Base-by-base conservation (phyloP, 2,329 filamentous ascomycete genomes). In the Stenocarpella maydis region DNA sequence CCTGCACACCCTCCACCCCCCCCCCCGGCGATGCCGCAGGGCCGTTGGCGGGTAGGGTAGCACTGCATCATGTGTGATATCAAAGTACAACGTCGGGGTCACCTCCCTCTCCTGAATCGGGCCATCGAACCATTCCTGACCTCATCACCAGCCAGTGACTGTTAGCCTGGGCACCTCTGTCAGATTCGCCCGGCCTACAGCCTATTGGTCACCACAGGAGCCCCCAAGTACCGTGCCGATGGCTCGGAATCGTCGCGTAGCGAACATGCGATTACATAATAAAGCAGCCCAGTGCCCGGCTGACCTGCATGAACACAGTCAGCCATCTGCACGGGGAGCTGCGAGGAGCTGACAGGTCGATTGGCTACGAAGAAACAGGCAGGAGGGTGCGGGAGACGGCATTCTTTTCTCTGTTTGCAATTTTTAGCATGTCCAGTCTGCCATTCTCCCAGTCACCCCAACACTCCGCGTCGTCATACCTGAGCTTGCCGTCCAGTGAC, bases 21-120 rank as follows among this genome's bases (percentile, higher is more conserved):
- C 37, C 45, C 37, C 53, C 47, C 31, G 55, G n/a, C n/a, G n/a
- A 64, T 28, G 43, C 61, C 47, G 61, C 61, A 67, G 49, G 66
- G 55, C 54, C 34, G 55, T 64, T 68, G 54, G 47, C 28, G 21
- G 19, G 45, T 43, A 68, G 54, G 39, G 66, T 68, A 21, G 21
- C 49, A 68, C 54, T 68, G 55, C 66, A 54, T 61, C 66, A 64
- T 64, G 66, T 53, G 55, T 26, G 66, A n/a, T 68, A 39, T 41
- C 47, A 45, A 64, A 61, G 55, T 66, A 66, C 64, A 45, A 66
- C 64, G 52, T 54, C 53, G 53, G 50, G 52, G 52, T 58, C 58
- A 17, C 45, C 65, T 58, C 41, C 45, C 21, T 67, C 65, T 26
- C 52, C 52, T 43, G 52, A 58, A 58, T 58, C 65, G 65, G 65